Percentiles rank a stretch among this genome's conserved stretches.
These are phyloP conservation scores for Diutina scorzettiae DNA, from an alignment of 1,139 yeast species.

Conservation along the genomic window DNA sequence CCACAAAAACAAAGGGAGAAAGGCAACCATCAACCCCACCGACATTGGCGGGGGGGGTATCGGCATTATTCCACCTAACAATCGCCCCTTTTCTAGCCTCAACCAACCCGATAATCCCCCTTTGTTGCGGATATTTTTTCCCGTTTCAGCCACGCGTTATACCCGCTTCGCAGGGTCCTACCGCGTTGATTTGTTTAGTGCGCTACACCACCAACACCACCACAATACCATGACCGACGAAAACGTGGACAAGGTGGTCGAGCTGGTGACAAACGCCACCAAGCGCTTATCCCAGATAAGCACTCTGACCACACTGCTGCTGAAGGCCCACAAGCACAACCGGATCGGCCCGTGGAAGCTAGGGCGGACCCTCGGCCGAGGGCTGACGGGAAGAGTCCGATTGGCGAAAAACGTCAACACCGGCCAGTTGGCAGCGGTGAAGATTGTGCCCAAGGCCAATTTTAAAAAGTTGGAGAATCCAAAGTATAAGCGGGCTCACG, in stretches of 20 bases:
- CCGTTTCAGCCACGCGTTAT: conserved; percentile 1
- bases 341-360: conserved; percentile 95
- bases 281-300: conserved; percentile 56
- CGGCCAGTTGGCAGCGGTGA: conserved; percentile 91
- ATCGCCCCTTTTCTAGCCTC: not conserved
- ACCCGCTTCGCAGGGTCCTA: conserved; percentile 4
- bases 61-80: not conserved
- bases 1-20: not conserved
- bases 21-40: not conserved
- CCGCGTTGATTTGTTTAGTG: conserved; percentile 4
- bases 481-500: conserved; percentile 33
- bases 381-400: conserved; percentile 89
- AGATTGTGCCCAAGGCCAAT: conserved; percentile 81
- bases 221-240: conserved; percentile 5
- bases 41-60: not conserved
- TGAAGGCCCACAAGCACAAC: conserved; percentile 49
- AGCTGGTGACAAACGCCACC: conserved; percentile 50
- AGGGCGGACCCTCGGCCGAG: conserved; percentile 89
- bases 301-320: conserved; percentile 36
- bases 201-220: not conserved
- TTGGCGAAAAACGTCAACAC: conserved; percentile 78
- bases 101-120: not conserved
- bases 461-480: conserved; percentile 45
- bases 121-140: not conserved
- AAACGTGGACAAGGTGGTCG: conserved; percentile 35